Evolutionary conservation across 2,329 filamentous ascomycete genomes (phyloP).

Genomic region (Alternaria gansuensis): DNA sequence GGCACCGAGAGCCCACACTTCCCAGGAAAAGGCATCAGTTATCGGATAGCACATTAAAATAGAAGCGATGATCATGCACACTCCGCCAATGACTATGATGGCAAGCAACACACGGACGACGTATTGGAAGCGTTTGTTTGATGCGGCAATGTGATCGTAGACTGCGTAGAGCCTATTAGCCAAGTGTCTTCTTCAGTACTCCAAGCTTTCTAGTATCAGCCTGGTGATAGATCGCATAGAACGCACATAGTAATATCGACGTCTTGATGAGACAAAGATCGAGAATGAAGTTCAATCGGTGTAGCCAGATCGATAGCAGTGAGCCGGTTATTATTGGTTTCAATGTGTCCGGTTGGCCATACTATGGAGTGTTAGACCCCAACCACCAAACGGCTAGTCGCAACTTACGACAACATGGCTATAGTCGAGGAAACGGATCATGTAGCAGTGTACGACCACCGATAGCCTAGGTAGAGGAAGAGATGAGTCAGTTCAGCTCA

Average conservation of each 20-base stretch:
- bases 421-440: constrained; percentile 38
- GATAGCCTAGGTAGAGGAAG: constrained; percentile 23
- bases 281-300: constrained; percentile 43
- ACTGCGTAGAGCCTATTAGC: too few species aligned
- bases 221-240: too few species aligned
- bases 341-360: constrained; percentile 13
- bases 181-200: too few species aligned
- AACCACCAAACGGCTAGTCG: too few species aligned
- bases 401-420: constrained; percentile 27
- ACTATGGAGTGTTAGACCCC: constrained; percentile 5
- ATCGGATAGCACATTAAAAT: constrained; percentile 43
- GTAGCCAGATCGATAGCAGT: constrained; percentile 40
- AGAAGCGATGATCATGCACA: constrained; percentile 41
- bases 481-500: not conserved
- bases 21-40: constrained; percentile 38
- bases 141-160: constrained; percentile 43
- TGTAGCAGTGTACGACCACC: constrained; percentile 40
- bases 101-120: constrained; percentile 34
- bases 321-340: constrained; percentile 20
- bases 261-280: constrained; percentile 44
- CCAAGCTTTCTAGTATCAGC: too few species aligned
- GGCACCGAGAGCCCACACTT: constrained; percentile 32
- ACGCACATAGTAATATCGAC: constrained; percentile 46
- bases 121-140: constrained; percentile 39
- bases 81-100: constrained; percentile 33